These are phyloP conservation scores for Saxophila tyrrhenica DNA, from an alignment of 495 filamentous ascomycete species.

Conservation along the genomic window DNA sequence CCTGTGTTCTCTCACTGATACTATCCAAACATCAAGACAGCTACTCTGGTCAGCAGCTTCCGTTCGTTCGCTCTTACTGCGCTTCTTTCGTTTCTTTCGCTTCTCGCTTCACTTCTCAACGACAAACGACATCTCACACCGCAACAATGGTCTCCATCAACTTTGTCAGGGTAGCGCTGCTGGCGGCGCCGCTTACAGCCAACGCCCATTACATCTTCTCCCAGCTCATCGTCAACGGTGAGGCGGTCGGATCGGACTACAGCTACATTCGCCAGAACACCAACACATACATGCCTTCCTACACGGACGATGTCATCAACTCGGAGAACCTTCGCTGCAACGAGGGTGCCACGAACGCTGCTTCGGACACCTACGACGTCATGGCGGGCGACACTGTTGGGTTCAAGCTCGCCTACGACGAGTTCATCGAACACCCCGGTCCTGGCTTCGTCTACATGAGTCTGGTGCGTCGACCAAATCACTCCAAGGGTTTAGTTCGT, in stretches of 20 bases:
- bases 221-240: constrained; percentile 21
- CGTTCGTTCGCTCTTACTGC: not conserved
- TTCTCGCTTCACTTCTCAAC: not conserved
- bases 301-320: constrained; percentile 17
- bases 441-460: constrained; percentile 19
- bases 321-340: constrained; percentile 21
- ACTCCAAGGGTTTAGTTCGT: too few relatives aligned
- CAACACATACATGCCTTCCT: constrained; percentile 17
- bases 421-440: constrained; percentile 22
- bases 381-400: constrained; percentile 21
- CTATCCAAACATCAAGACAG: not conserved
- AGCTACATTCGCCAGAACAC: constrained; percentile 21
- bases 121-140: too few relatives aligned
- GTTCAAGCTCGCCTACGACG: constrained; percentile 22
- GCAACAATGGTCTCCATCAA: too few relatives aligned
- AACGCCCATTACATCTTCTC: constrained; percentile 23
- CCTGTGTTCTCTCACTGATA: not conserved
- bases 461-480: not conserved
- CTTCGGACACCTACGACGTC: constrained; percentile 16
- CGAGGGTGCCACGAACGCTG: constrained; percentile 16
- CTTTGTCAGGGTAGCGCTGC: not conserved
- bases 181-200: constrained; percentile 4
- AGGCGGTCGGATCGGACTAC: constrained; percentile 19
- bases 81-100: not conserved
- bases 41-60: not conserved